phyloP scores from a whole-genome alignment of 2,329 filamentous ascomycete genomes.

The Aspergillus pseudonomiae region DNA sequence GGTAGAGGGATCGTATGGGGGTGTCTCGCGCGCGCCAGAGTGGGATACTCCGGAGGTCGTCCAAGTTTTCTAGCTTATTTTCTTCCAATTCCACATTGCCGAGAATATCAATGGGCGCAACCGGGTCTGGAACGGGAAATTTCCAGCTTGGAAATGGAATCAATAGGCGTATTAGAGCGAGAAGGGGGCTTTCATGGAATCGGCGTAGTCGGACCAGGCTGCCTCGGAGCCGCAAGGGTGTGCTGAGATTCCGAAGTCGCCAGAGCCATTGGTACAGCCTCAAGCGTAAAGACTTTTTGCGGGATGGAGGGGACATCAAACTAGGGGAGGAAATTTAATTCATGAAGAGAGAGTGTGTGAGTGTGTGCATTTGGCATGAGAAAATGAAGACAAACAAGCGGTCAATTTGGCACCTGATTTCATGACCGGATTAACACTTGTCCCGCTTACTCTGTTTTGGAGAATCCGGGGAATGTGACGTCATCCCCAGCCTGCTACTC shows the following conservation, averaged over 20 bases:
- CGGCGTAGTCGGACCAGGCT: constrained; percentile 25
- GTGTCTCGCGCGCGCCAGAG: constrained; percentile 33
- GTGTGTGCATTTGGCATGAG: no score
- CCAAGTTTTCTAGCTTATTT: constrained; percentile 21
- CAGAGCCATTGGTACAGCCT: constrained; percentile 1
- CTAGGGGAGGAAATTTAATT: background rate
- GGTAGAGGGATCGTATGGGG: constrained; percentile 32
- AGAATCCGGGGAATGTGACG: background rate
- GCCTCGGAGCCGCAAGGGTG: constrained; percentile 25
- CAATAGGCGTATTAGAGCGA: constrained; percentile 25
- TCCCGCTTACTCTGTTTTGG: background rate
- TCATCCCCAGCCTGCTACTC: background rate
- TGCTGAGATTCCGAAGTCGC: constrained; percentile 18
- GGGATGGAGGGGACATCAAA: background rate
- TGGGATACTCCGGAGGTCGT: constrained; percentile 29
- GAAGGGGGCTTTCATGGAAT: constrained; percentile 23
- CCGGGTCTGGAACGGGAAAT: constrained; percentile 26
- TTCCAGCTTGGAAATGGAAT: constrained; percentile 29
- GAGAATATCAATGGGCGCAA: constrained; percentile 19
- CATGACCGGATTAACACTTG: background rate
- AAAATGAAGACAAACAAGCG: constrained; percentile 1
- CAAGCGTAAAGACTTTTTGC: constrained; percentile 1
- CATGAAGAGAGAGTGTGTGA: background rate
- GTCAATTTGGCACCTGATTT: background rate
- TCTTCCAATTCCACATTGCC: constrained; percentile 15